phyloP scores from a whole-genome alignment of 352 stramenopile genomes.

The Aphanomyces cochlioides region DNA sequence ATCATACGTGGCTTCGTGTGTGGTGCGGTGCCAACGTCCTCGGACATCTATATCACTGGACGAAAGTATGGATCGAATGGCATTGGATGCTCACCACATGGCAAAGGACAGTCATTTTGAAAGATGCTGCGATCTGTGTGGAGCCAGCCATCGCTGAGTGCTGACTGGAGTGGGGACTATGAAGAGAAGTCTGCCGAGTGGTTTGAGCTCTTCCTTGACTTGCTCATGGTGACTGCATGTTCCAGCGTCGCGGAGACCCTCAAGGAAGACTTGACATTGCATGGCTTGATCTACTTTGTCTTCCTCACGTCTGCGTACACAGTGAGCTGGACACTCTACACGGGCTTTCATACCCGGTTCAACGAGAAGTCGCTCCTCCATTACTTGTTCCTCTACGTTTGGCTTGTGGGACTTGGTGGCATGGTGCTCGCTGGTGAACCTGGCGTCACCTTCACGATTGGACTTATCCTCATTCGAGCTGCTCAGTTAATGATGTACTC shows the following conservation, averaged over 20 bases:
- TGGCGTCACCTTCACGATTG: constrained; percentile 15
- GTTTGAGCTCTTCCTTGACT: constrained; percentile 29
- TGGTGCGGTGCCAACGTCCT: too few relatives aligned
- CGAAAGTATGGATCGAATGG: too few relatives aligned
- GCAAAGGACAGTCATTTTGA: background rate
- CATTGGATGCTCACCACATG: too few relatives aligned
- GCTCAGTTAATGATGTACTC: constrained; percentile 16
- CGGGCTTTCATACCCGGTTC: constrained; percentile 24
- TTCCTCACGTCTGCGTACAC: constrained; percentile 12
- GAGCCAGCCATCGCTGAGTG: background rate
- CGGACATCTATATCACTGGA: too few relatives aligned
- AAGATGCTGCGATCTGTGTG: constrained; percentile 23
- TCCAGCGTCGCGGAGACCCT: constrained; percentile 16
- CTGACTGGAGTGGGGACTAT: constrained; percentile 27
- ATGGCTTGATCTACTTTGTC: constrained; percentile 10
- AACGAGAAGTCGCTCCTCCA: constrained; percentile 27
- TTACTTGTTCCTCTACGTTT: constrained; percentile 19
- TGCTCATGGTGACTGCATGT: constrained; percentile 24
- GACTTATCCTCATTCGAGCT: constrained; percentile 5
- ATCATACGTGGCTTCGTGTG: too few relatives aligned
- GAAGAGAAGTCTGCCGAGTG: constrained; percentile 27
- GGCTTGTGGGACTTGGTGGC: constrained; percentile 20
- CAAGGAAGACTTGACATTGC: constrained; percentile 16
- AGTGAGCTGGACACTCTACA: constrained; percentile 21
- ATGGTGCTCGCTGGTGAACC: constrained; percentile 25